Conservation (phyloP, 192 early-diverging fungal species). For the Pilobolus umbonatus region DNA sequence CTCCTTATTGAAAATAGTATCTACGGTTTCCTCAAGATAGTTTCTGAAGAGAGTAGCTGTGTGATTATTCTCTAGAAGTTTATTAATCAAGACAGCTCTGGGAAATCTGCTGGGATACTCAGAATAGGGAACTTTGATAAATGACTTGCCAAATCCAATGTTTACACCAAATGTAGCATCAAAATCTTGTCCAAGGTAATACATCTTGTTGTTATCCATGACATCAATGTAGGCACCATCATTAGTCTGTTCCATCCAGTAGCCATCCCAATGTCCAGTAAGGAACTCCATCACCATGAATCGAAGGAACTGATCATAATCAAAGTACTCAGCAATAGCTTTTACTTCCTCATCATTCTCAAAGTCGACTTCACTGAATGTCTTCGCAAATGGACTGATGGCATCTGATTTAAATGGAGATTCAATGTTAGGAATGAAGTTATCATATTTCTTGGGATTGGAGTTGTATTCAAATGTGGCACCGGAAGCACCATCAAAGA, state of each 20-base stretch:
- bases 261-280: slow-evolving; percentile 44
- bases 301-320: slow-evolving; percentile 37
- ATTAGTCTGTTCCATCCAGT: slow-evolving; percentile 44
- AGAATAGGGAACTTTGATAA: slow-evolving; percentile 32
- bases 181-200: slow-evolving; percentile 44
- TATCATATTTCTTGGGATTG: slow-evolving; percentile 23
- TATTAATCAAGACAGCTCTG: slow-evolving; percentile 39
- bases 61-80: slow-evolving; percentile 36
- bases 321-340: slow-evolving; percentile 29
- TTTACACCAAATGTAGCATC: slow-evolving; percentile 50
- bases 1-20: slow-evolving; percentile 42
- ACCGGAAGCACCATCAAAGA: slow-evolving; percentile 45
- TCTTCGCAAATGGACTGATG: slow-evolving; percentile 25
- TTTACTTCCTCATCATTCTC: slow-evolving; percentile 28
- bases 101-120: slow-evolving; percentile 31
- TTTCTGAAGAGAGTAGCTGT: slow-evolving; percentile 30
- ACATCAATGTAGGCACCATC: slow-evolving; percentile 43
- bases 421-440: slow-evolving; percentile 23
- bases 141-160: no score
- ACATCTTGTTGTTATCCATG: slow-evolving; percentile 34
- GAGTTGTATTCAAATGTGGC: slow-evolving; percentile 35
- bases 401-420: slow-evolving; percentile 26
- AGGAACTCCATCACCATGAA: slow-evolving; percentile 48
- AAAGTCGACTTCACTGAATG: slow-evolving; percentile 22
- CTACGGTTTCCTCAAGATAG: slow-evolving; percentile 39